Conservation (phyloP, 2,329 filamentous ascomycete genomes). For the Nannizzia gypsea region DNA sequence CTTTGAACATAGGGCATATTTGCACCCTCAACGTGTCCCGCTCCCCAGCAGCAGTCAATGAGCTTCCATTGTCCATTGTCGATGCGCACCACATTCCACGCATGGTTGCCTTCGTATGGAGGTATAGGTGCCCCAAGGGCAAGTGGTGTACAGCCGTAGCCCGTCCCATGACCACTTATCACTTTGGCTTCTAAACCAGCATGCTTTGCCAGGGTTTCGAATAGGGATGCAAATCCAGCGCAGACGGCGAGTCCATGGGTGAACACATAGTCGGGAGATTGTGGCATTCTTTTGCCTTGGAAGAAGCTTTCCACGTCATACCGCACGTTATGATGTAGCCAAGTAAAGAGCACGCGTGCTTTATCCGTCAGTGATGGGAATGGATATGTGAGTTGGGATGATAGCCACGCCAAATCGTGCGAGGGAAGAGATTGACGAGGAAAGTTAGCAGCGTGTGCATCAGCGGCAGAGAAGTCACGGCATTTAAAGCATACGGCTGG, state of each 20-base stretch:
- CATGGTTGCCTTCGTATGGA: conserved; percentile 55
- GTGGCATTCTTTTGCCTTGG: conserved; percentile 52
- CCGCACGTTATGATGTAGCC: conserved; percentile 85
- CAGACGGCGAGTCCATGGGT: conserved; percentile 74
- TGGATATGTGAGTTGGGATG: conserved; percentile 61
- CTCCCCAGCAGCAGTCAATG: conserved; percentile 86
- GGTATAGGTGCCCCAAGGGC: conserved; percentile 55
- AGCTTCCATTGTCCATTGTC: conserved; percentile 85
- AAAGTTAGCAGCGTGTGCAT: conserved; percentile 64
- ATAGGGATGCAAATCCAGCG: conserved; percentile 78
- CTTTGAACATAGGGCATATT: conserved; percentile 51
- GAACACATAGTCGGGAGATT: conserved; percentile 61
- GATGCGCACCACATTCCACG: conserved; percentile 87
- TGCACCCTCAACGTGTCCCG: conserved; percentile 52
- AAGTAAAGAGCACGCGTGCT: conserved; percentile 82
- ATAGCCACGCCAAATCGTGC: conserved; percentile 57
- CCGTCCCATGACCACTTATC: conserved; percentile 72
- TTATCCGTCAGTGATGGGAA: conserved; percentile 82
- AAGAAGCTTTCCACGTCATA: conserved; percentile 80
- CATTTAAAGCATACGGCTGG: conserved; percentile 55
- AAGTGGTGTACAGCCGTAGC: conserved; percentile 57
- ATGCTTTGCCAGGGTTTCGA: conserved; percentile 62
- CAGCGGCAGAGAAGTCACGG: conserved; percentile 75
- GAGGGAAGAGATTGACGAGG: conserved; percentile 62
- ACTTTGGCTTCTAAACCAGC: conserved; percentile 69